Evolutionary conservation across 1,284 basidiomycete species (phyloP), one percentile per base, ranked within the genome.

Genomic region (Microbotryum violaceum): DNA sequence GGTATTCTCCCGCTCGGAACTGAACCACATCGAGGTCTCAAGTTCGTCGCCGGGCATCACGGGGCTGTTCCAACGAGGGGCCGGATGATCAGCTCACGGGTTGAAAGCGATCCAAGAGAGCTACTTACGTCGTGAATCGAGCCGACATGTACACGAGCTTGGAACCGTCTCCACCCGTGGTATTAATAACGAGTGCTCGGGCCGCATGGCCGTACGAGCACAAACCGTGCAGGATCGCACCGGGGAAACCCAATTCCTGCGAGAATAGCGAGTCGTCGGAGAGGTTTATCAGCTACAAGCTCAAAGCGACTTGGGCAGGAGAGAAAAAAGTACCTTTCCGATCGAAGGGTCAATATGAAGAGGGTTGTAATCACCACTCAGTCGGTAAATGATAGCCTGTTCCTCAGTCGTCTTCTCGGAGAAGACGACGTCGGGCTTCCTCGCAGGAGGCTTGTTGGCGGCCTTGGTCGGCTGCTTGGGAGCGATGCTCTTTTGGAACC

Each of bases 381-480:
- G 81, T 29, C 88, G 83, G 78, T 88, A 90, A 56, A 86, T 65
- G 54, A 86, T 75, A 0, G 89, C 88, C 75, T 90, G 88, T 68
- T 89, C 86, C 4, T 82, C 79, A 2, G 82, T 80, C 1, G 87
- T 89, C 73, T 82, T 77, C 63, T 90, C 87, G 49, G 77, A 78
- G 56, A 87, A 78, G 47, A 84, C 79, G 78, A 82, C 84, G 72
- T 88, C 84, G 1, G 88, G 82, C 62, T 82, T 80, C 62, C 82
- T 81, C 74, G 83, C 21, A 80, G 60, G 65, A 68, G 64, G 71
- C 83, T 84, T 8, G 86, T 12, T 86, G 59, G 84, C 77, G 3
- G 83, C 80, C 71, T 86, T 85, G 49, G 81, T 83, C 3, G 67
- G 63, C 60, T 84, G 81, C 2, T 85, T 83, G 3, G 86, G 82